Evolutionary conservation across 148 eudicot species (phyloP), one percentile per base, ranked within the genome.

Genomic region (Chenopodium formosanum): DNA sequence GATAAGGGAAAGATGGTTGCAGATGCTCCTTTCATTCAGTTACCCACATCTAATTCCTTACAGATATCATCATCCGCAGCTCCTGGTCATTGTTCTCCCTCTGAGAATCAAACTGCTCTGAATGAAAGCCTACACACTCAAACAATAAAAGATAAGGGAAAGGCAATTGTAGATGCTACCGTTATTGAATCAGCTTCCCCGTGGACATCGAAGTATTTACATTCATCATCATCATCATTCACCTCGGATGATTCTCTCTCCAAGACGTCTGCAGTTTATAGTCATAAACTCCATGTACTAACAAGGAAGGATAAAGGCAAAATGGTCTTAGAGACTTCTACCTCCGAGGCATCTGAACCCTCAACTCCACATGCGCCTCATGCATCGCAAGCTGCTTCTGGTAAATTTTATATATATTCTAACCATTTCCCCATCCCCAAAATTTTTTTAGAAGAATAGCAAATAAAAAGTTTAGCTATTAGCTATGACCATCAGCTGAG

Each of bases 311-410:
- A 79, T 22, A 83, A 83, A 27, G 82, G 79, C 13, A 83, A 79
- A 71, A 13, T 27, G 25, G 75, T 83, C 60, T 70, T 83, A 25
- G 75, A 53, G 37, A 74, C 46, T 23, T 76, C 82, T 14, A 56
- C 52, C 25, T 29, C 74, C 27, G 70, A 56, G 25, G 34, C 44
- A 67, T 65, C 82, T 66, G 56, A 76, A 52, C 47, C 56, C 4
- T 74, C 62, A 73, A 79, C 79, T 66, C 73, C 82, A 53, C 79
- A 56, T 48, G 7, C 56, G 2, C 34, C 71, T 4, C 46, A 25
- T n/a, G 77, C 70, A 37, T 83, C 85, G 74, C 76, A 74, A 52
- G 79, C 85, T 56, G 78, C 75, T 72, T 83, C 80, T 53, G 85
- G 82, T 83, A 74, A 56, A 19, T 27, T 11, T 3, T 62, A 40